Evolutionary conservation across 78 protist genomes (phyloP).

Genomic region (Anaeramoeba flamelloides): DNA sequence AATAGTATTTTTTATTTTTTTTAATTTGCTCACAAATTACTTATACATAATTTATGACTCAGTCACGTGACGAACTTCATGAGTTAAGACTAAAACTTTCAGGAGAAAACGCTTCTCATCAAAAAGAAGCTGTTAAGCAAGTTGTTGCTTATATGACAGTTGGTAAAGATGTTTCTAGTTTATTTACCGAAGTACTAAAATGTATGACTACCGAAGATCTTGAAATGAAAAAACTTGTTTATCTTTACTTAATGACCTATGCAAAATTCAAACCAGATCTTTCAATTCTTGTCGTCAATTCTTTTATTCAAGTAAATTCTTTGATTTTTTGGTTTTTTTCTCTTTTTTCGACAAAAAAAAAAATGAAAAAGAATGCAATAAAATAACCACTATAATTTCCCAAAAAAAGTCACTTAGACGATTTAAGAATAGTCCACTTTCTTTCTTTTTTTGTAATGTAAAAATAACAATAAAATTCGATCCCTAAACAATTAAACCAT

Average conservation of each 20-base stretch:
- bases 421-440: no score
- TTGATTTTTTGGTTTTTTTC: not conserved
- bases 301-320: conserved; percentile 58
- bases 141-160: conserved; percentile 96
- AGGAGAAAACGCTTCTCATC: conserved; percentile 23
- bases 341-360: not conserved
- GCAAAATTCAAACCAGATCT: conserved; percentile 92
- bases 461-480: no score
- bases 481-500: no score
- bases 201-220: conserved; percentile 26
- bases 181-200: not conserved
- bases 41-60: no score
- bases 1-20: no score
- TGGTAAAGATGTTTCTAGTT: conserved; percentile 97
- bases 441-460: no score
- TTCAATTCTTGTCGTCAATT: conserved; percentile 91
- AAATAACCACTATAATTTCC: no score
- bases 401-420: no score
- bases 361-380: not conserved
- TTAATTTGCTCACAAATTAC: no score
- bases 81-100: conserved; percentile 35
- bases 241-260: conserved; percentile 91
- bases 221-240: conserved; percentile 95
- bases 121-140: conserved; percentile 86
- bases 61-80: no score